A percentile compares a stretch with the other conserved stretches of the same genome.
phyloP scores from a whole-genome alignment of 163 green algal species.

The Scenedesmus sp. region DNA sequence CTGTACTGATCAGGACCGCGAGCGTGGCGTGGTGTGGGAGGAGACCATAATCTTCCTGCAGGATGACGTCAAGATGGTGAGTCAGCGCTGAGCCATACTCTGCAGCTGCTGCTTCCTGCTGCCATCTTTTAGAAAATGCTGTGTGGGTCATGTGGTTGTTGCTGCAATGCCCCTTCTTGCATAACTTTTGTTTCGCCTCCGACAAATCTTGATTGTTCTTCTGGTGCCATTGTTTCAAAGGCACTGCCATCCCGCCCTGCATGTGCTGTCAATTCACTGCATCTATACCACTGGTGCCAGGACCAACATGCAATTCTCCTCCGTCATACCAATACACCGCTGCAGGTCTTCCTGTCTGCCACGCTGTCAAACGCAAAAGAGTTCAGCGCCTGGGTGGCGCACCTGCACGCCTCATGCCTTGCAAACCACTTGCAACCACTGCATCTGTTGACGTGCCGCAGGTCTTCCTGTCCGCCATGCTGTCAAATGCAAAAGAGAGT shows the following conservation, averaged over 20 bases:
- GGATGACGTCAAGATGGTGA: constrained; percentile 72
- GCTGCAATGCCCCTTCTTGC: too few relatives aligned
- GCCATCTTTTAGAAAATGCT: not conserved
- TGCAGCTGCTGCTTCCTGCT: not conserved
- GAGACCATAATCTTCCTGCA: constrained; percentile 97
- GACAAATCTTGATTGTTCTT: not conserved
- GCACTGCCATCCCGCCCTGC: not conserved
- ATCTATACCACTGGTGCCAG: not conserved
- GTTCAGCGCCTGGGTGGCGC: constrained; percentile 95
- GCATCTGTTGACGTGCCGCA: not conserved
- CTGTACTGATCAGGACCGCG: constrained; percentile 74
- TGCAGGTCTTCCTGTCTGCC: constrained; percentile 79
- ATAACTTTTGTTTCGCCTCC: too few relatives aligned
- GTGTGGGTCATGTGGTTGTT: not conserved
- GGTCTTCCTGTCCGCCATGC: not conserved
- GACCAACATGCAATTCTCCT: too few relatives aligned
- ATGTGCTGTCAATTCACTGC: not conserved
- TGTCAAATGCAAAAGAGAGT: too few relatives aligned
- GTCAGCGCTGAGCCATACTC: not conserved
- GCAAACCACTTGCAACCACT: not conserved
- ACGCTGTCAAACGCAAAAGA: constrained; percentile 95
- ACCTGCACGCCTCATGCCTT: constrained; percentile 64
- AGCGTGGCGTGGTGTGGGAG: constrained; percentile 99
- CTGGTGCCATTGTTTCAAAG: not conserved
- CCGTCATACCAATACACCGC: too few relatives aligned